Percentiles rank a stretch among this genome's conserved stretches.
phyloP scores from a whole-genome alignment of 2,329 filamentous ascomycete species.

The Fusarium sp. region DNA sequence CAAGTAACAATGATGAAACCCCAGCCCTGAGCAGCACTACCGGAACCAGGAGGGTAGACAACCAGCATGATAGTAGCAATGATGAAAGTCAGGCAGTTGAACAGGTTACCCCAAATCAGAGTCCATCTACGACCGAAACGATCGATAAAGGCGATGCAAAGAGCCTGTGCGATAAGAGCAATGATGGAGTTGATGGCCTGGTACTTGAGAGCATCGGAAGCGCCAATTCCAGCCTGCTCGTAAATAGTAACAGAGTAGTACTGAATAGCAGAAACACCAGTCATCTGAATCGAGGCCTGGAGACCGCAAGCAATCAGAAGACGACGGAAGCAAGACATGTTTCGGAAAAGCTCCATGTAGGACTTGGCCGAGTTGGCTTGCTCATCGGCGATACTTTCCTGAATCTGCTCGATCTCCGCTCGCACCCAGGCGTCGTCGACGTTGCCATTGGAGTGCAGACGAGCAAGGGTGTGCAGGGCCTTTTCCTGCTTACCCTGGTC shows the following conservation, averaged over 20 bases:
- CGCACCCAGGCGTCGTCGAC: conserved; percentile 73
- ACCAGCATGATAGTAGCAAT: conserved; percentile 31
- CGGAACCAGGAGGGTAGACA: conserved; percentile 22
- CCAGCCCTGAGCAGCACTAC: conserved; percentile 52
- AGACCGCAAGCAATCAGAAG: conserved; percentile 70
- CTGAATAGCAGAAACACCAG: conserved; percentile 77
- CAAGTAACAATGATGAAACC: conserved; percentile 78
- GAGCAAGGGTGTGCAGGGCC: conserved; percentile 72
- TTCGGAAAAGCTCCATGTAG: conserved; percentile 69
- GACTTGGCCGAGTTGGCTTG: conserved; percentile 54
- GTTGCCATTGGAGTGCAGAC: conserved; percentile 75
- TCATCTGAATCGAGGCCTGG: conserved; percentile 81
- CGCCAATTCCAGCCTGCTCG: conserved; percentile 59
- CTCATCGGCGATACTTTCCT: conserved; percentile 72
- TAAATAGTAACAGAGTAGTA: conserved; percentile 74
- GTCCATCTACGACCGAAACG: conserved; percentile 76
- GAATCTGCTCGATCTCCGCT: conserved; percentile 77
- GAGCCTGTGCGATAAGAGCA: conserved; percentile 13
- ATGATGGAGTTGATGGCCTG: conserved; percentile 79
- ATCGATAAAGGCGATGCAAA: conserved; percentile 76
- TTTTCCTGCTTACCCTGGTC: conserved; percentile 72
- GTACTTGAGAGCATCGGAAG: conserved; percentile 73
- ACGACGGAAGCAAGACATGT: conserved; percentile 72
- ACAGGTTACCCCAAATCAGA: conserved; percentile 75
- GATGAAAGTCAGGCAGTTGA: conserved; percentile 70